Evolutionary conservation across 441 rosid genomes (phyloP).

Genomic region (Flueggea neowawraea): DNA sequence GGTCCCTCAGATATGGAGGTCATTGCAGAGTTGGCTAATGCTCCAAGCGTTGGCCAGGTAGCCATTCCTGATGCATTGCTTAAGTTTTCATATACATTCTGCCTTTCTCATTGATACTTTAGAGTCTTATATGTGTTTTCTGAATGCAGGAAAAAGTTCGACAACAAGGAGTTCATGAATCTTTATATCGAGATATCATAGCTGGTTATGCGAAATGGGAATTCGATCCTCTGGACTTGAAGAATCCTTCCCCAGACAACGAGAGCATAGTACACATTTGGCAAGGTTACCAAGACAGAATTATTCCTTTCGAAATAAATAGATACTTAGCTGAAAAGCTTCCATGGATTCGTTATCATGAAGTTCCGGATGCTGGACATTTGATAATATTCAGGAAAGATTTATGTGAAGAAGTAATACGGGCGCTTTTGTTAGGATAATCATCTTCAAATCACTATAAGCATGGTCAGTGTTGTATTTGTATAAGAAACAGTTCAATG

Average conservation of each 20-base stretch:
- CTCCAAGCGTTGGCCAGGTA: conserved; percentile 51
- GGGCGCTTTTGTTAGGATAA: conserved; percentile 31
- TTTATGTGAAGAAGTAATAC: conserved; percentile 28
- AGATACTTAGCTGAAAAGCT: conserved; percentile 28
- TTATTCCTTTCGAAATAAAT: conserved; percentile 35
- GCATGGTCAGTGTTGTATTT: not conserved
- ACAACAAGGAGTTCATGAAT: conserved; percentile 33
- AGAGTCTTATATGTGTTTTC: conserved; percentile 3
- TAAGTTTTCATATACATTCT: no score
- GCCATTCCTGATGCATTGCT: no score
- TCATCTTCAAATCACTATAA: not conserved
- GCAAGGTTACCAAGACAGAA: conserved; percentile 46
- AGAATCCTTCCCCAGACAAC: conserved; percentile 33
- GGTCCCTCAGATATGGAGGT: conserved; percentile 43
- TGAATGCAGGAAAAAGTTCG: conserved; percentile 45
- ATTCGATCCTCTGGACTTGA: conserved; percentile 38
- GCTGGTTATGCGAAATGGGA: conserved; percentile 43
- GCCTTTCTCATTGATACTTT: no score
- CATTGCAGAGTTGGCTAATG: conserved; percentile 29
- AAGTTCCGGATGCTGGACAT: conserved; percentile 38
- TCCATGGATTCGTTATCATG: conserved; percentile 44
- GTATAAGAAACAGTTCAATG: no score
- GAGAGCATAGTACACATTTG: conserved; percentile 37
- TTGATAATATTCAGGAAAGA: conserved; percentile 24
- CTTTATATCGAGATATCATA: conserved; percentile 34